Evolutionary conservation across 257 asterid species (phyloP), one percentile per base, ranked within the genome.

Genomic region (Primulina eburnea): DNA sequence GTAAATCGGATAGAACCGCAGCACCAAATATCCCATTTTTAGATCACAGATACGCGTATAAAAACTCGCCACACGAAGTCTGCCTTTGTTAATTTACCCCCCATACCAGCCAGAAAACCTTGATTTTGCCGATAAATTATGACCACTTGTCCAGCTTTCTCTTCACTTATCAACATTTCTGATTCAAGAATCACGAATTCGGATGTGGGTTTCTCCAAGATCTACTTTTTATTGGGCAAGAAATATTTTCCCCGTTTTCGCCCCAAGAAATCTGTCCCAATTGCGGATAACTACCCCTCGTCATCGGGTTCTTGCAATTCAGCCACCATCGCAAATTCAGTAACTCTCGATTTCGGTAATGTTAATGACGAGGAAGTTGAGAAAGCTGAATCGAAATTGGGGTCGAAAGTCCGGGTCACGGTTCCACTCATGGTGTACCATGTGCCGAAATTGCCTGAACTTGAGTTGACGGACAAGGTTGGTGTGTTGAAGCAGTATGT

Each of bases 401-500:
- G 87, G 71, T 72, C 92, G 20, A 85, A 69, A 52, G 89, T 92
- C 65, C 79, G 83, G 81, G 97, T 92, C 29, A 88, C 71, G 52
- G 95, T 69, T 70, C 96, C 96, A 0, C 76, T 92, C 71, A 88
- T 79, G 75, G 95, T 92, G 63, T 92, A 87, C 74, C 98, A 92
- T 53, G 90, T 92, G 16, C 85, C 90, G n/a, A 92, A 88, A 82
- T 78, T 85, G 71, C 88, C 95, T 8, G 97, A 92, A 61, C 6
- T 80, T 16, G 97, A 92, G 5, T 71, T 92, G 69, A 66, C 62
- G 33, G 95, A 93, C 16, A 80, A 57, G 78, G 47, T 79, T 26
- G 98, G 98, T 32, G 76, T 81, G 16, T 64, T 92, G 87, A 92
- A 90, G 85, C 93, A 90, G 85, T 90, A 87, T 74, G 95, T 90